These are phyloP conservation scores for Mycena maculata DNA, from an alignment of 768 basidiomycete genomes.

Conservation along the genomic window DNA sequence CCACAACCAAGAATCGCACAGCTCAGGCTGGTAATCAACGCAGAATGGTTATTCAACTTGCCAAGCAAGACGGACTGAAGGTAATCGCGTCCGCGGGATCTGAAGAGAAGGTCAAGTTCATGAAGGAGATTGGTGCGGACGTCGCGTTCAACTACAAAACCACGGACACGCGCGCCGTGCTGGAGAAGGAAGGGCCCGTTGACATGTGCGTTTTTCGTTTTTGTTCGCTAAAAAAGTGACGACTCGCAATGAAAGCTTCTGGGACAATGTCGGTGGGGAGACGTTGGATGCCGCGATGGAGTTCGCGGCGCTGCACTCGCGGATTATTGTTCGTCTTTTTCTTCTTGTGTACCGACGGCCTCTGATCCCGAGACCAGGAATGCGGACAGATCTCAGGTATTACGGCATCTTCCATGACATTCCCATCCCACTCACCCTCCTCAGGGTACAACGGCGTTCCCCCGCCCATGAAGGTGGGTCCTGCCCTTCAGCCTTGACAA, in stretches of 20 bases:
- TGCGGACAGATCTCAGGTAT: slow-evolving; percentile 53
- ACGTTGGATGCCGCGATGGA: slow-evolving; percentile 67
- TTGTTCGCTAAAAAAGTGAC: not conserved
- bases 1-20: too few species aligned
- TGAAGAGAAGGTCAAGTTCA: slow-evolving; percentile 77
- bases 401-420: not conserved
- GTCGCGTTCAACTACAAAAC: slow-evolving; percentile 83
- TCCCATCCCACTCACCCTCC: not conserved
- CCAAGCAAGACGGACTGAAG: slow-evolving; percentile 64
- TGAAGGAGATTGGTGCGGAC: slow-evolving; percentile 72
- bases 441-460: slow-evolving; percentile 52
- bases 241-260: slow-evolving; percentile 49
- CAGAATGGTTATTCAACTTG: slow-evolving; percentile 63
- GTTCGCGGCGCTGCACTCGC: slow-evolving; percentile 54
- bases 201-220: slow-evolving; percentile 49
- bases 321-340: slow-evolving; percentile 57
- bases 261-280: slow-evolving; percentile 72
- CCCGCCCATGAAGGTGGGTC: slow-evolving; percentile 15
- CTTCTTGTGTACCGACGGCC: not conserved
- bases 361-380: slow-evolving; percentile 43
- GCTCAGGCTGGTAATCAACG: not conserved
- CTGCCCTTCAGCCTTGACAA: not conserved
- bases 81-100: slow-evolving; percentile 80
- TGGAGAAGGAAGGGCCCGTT: slow-evolving; percentile 47
- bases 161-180: slow-evolving; percentile 59